phyloP scores from a whole-genome alignment of 2,329 filamentous ascomycete genomes.

The Aspergillus aculeatinus region DNA sequence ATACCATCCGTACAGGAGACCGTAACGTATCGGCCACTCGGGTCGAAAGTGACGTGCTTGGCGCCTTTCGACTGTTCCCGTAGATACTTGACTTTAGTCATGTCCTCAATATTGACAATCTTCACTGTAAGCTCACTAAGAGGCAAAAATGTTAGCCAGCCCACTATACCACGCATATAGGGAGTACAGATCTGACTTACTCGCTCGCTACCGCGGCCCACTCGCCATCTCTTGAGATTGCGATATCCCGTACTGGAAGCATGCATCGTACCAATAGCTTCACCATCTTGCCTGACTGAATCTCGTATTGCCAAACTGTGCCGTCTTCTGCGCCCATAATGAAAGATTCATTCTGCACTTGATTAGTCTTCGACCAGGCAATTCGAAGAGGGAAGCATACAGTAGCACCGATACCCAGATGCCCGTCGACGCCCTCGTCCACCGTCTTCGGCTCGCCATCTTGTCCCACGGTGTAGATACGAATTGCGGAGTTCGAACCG shows the following conservation, averaged over 20 bases:
- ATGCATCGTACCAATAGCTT: constrained; percentile 78
- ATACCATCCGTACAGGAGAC: constrained; percentile 86
- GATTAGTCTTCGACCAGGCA: background rate
- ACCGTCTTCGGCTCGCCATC: constrained; percentile 91
- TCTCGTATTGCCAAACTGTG: constrained; percentile 90
- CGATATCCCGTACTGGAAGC: constrained; percentile 82
- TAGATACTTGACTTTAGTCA: constrained; percentile 71
- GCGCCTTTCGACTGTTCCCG: constrained; percentile 81
- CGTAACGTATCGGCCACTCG: constrained; percentile 70
- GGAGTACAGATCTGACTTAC: constrained; percentile 43
- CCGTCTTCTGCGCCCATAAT: constrained; percentile 91
- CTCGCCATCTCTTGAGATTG: constrained; percentile 73
- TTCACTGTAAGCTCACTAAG: constrained; percentile 79
- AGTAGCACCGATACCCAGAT: constrained; percentile 72
- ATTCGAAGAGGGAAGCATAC: constrained; percentile 39
- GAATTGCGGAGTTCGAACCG: constrained; percentile 89
- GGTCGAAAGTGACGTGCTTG: constrained; percentile 90
- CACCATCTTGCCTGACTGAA: constrained; percentile 68
- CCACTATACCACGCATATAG: background rate
- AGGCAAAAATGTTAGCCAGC: constrained; percentile 12
- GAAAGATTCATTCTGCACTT: constrained; percentile 69
- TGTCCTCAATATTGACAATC: constrained; percentile 79
- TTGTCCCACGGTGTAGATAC: constrained; percentile 86
- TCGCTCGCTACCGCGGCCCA: constrained; percentile 98
- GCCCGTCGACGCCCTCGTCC: constrained; percentile 85